These are phyloP conservation scores for Vitis rotundifolia DNA, from an alignment of 164 flowering plant genomes.

Conservation along the genomic window DNA sequence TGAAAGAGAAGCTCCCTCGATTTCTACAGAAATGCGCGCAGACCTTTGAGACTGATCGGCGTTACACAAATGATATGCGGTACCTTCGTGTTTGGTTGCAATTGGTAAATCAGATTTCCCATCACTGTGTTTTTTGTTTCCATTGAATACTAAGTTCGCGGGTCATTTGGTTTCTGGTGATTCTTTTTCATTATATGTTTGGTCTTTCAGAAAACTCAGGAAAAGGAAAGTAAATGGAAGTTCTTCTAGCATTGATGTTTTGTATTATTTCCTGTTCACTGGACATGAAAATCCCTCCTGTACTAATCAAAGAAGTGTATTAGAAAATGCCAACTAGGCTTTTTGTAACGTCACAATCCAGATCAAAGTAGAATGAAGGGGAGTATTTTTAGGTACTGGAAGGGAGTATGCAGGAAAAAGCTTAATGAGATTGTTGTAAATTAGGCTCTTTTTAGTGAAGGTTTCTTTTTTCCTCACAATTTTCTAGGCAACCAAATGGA, in stretches of 20 bases:
- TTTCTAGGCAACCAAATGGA: neutral
- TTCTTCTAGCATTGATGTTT: too few relatives aligned
- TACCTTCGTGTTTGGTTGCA: constrained; percentile 90
- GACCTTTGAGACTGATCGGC: constrained; percentile 61
- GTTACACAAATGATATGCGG: constrained; percentile 73
- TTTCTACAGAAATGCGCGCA: constrained; percentile 87
- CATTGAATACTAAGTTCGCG: neutral
- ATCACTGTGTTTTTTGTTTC: neutral
- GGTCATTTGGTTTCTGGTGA: neutral
- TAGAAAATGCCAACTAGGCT: too few relatives aligned
- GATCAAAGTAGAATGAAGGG: too few relatives aligned
- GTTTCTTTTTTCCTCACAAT: neutral
- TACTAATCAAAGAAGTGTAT: too few relatives aligned
- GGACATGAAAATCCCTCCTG: too few relatives aligned
- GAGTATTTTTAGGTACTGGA: too few relatives aligned
- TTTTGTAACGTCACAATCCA: too few relatives aligned
- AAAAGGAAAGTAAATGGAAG: too few relatives aligned
- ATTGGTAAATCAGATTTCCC: constrained; percentile 50
- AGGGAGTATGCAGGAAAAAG: too few relatives aligned
- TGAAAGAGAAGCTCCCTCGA: constrained; percentile 86
- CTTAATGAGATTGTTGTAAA: neutral
- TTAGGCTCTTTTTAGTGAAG: neutral
- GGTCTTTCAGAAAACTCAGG: too few relatives aligned
- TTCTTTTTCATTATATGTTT: neutral
- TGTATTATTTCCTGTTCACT: too few relatives aligned